Base-by-base conservation (phyloP, 2,329 filamentous ascomycete species). In the Truncatella angustata region DNA sequence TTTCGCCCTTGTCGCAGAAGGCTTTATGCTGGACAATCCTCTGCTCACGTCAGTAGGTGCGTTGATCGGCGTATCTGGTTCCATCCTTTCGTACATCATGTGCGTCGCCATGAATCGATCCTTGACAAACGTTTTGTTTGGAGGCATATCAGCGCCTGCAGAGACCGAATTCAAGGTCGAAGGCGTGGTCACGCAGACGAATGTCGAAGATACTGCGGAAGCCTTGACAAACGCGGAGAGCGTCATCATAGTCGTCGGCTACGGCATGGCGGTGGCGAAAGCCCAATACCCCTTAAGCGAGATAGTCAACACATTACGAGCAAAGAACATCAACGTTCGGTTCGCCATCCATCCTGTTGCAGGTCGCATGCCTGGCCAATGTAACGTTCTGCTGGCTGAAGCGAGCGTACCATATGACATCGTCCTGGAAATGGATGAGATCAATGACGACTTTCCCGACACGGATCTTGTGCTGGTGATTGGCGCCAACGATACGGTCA, bases 251-350 rank as follows among this genome's bases (percentile, higher is more conserved):
- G 86, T 93, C 1, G 91, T 96, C 4, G 91, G 91, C 1, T 96
- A 96, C 61, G 91, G 91, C 49, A 96, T 96, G 91, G 91, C 91
- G 0, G 91, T 96, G 1, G 91, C 91, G 7, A 96, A 96, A 70
- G 91, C 91, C 3, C 91, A 96, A 70, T 96, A 96, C 65, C 90
- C 90, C 20, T 90, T 96, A 49, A 87, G 88, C 4, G 89, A 92
- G 63, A 93, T 96, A 57, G 89, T 89, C 4, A 74, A 79, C 37
- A 81, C 85, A 68, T 75, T 96, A 14, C 85, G 90, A n/a, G 73
- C 81, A 36, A 88, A 87, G 66, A 88, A 88, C 3, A 78, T 94
- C 61, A 90, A 86, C 20, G 91, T 96, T 6, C 87, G 91, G 24
- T 96, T 96, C 64, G 91, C 90, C 5, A 94, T 96, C 59, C 91